These are phyloP conservation scores for Meredithiella fracta DNA, from an alignment of 2,329 filamentous ascomycete genomes.

Conservation along the genomic window DNA sequence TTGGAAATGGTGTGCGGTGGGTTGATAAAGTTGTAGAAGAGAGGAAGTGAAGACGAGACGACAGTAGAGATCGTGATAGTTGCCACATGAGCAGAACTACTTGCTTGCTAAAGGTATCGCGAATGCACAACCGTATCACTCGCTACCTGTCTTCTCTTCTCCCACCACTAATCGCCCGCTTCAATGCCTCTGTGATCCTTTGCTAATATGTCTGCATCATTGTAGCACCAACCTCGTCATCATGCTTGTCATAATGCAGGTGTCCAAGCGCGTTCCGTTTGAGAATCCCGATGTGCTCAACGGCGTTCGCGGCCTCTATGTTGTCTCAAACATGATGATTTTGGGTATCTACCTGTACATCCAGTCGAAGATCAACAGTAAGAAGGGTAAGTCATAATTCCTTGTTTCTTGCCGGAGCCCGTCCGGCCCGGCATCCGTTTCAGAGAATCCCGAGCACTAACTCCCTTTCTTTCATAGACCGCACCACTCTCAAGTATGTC, in stretches of 20 bases:
- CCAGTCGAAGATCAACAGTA: constrained; percentile 73
- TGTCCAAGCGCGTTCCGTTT: constrained; percentile 88
- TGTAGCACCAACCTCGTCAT: constrained; percentile 77
- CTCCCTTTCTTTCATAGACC: constrained; percentile 40
- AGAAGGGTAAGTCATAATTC: constrained; percentile 58
- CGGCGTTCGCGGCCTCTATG: constrained; percentile 37
- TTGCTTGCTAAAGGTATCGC: no score
- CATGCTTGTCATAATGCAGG: constrained; percentile 97
- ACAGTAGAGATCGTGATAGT: no score
- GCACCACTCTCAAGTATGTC: constrained; percentile 97
- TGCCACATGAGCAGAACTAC: no score
- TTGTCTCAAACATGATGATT: constrained; percentile 63
- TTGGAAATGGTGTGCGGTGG: neutral
- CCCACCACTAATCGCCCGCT: neutral
- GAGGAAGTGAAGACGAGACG: neutral
- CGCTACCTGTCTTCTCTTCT: no score
- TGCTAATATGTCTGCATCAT: neutral
- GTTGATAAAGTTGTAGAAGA: neutral
- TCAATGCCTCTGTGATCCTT: neutral
- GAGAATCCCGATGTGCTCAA: constrained; percentile 56
- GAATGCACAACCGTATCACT: no score
- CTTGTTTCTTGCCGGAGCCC: neutral
- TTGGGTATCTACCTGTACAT: constrained; percentile 71
- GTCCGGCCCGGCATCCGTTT: neutral
- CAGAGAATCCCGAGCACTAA: neutral